Base-by-base conservation (phyloP, 2,329 filamentous ascomycete genomes). In the Dissoconium aciculare region DNA sequence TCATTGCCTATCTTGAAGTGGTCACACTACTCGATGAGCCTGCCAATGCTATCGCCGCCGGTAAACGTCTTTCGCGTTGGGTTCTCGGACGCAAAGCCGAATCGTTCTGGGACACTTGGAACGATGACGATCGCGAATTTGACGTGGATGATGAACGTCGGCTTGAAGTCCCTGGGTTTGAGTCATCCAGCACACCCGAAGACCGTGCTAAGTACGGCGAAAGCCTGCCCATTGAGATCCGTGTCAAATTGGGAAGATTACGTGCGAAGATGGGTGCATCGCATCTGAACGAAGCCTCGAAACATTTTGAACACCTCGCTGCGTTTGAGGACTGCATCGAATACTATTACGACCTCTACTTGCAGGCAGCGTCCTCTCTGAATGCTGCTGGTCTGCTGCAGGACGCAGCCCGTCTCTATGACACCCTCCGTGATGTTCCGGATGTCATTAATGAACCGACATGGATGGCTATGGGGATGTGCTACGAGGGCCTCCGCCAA, bases 51-150 rank as follows among this genome's bases (percentile, higher is more conserved):
- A 67, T 92, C 3, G 55, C 55, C 15, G 70, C 77, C 38, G 62
- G 91, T 9, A 89, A 80, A 50, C 63, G 64, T 2, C 56, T 93
- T 11, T 71, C 78, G 13, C 67, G 91, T 34, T 93, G 84, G 83
- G 64, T 93, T 32, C 63, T 93, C 23, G 80, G 81, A 5, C 74
- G 89, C 28, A 60, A 66, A 19, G 60, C 68, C 4, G 85, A 98
- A 51, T 54, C 48, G 1, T 82, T 74, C 46, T 98, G 89, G 89
- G 78, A 91, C 35, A 51, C 65, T 40, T 61, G 40, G 25, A 38
- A 67, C 16, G 63, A 70, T 4, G 82, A 94, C 50, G 83, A 94
- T 50, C 69, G 84, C 34, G 89, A 98, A 56, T 98, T 84, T 72
- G 89, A 98, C 51, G 67, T 75, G 26, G 71, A 83, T 47, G 63